Conservation (phyloP, 2,329 filamentous ascomycete species). For the Lithohypha guttulata region DNA sequence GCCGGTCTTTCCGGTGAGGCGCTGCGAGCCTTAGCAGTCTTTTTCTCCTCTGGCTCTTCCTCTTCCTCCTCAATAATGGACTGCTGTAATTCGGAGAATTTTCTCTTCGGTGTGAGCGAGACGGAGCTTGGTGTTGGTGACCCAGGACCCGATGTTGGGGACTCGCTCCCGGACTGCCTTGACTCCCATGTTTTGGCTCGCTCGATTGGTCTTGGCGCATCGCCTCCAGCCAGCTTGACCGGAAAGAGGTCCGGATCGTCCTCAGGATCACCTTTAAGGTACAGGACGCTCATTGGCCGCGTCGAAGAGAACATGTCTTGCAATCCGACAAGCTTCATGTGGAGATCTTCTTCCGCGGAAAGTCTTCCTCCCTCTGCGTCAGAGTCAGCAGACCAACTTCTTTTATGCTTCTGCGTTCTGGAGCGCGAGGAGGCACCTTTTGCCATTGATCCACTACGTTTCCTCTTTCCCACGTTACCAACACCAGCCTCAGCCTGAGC, state of each 20-base stretch:
- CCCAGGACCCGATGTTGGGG: slow-evolving; percentile 25
- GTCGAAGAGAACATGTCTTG: slow-evolving; percentile 39
- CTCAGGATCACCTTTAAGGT: slow-evolving; percentile 33
- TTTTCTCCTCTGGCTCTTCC: slow-evolving; percentile 13
- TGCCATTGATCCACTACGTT: slow-evolving; percentile 45
- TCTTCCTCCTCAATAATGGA: slow-evolving; percentile 16
- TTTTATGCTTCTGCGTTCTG: slow-evolving; percentile 79
- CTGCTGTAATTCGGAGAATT: slow-evolving; percentile 19
- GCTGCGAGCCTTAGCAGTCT: slow-evolving; percentile 2
- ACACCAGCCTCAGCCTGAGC: slow-evolving; percentile 57
- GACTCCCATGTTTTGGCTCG: slow-evolving; percentile 26
- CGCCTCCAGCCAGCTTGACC: slow-evolving; percentile 29
- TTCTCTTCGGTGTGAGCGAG: slow-evolving; percentile 35
- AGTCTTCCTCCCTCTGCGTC: slow-evolving; percentile 30
- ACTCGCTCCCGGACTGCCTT: slow-evolving; percentile 26
- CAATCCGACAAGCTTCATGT: slow-evolving; percentile 33
- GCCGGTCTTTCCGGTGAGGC: slow-evolving; percentile 9
- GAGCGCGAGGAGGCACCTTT: slow-evolving; percentile 42
- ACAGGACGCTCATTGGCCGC: slow-evolving; percentile 31
- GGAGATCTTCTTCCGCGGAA: slow-evolving; percentile 33
- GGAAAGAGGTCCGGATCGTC: slow-evolving; percentile 37
- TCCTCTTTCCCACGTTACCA: slow-evolving; percentile 50
- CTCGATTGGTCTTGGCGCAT: slow-evolving; percentile 25
- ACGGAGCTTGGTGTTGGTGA: slow-evolving; percentile 33
- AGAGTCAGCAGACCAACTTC: slow-evolving; percentile 92